Percentiles rank a stretch among this genome's conserved stretches.
Conservation (phyloP, 345 rosid species). For the Tarenaya hassleriana region DNA sequence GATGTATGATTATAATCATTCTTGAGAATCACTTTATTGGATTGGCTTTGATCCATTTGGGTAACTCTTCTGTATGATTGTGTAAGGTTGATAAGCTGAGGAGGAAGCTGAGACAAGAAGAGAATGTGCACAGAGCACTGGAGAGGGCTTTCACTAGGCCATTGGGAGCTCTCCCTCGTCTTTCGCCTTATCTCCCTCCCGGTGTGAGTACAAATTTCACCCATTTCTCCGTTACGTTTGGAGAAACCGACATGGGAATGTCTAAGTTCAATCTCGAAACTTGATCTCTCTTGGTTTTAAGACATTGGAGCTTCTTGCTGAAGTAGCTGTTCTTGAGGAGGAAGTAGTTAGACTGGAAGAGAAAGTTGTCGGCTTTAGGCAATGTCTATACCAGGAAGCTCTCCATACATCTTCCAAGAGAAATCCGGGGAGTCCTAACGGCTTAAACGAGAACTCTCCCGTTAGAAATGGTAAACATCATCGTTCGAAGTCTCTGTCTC, state of each 20-base stretch:
- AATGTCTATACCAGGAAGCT: conserved; percentile 84
- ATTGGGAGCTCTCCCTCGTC: conserved; percentile 93
- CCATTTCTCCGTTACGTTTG: too few species aligned
- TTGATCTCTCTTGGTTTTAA: conserved; percentile 26
- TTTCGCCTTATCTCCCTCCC: conserved; percentile 89
- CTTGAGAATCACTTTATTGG: conserved; percentile 4
- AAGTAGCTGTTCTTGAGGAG: conserved; percentile 96
- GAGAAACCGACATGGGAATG: not conserved
- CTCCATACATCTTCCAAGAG: conserved; percentile 60
- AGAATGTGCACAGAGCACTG: conserved; percentile 93
- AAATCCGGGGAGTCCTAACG: conserved; percentile 44
- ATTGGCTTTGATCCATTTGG: not conserved
- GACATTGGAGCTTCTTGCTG: conserved; percentile 96
- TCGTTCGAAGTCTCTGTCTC: conserved; percentile 70
- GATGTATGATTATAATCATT: conserved; percentile 53
- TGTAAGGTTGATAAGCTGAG: conserved; percentile 89
- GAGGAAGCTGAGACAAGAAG: conserved; percentile 89
- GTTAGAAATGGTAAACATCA: conserved; percentile 52
- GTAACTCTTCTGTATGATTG: not conserved
- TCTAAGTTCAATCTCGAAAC: not conserved
- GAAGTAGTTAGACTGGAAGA: conserved; percentile 95
- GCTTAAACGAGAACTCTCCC: conserved; percentile 38
- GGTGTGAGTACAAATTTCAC: conserved; percentile 42
- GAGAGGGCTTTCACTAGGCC: conserved; percentile 95
- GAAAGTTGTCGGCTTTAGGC: conserved; percentile 78